Evolutionary conservation across 2,329 filamentous ascomycete genomes (phyloP).

Genomic region (Penicillium concentricum): DNA sequence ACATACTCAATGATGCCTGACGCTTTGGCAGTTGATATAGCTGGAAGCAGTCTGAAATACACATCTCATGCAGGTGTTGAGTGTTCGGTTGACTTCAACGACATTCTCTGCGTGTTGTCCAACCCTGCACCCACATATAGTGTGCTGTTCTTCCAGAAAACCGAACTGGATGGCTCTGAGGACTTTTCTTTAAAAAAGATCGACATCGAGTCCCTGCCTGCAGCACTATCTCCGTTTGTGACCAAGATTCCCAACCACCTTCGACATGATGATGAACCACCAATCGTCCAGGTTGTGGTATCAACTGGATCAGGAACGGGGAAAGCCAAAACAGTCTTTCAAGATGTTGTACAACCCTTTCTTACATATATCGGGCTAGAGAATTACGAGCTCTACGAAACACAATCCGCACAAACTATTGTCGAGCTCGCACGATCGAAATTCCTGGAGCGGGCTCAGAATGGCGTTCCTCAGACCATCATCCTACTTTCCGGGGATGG

Average conservation of each 20-base stretch:
- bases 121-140: slow-evolving; percentile 6
- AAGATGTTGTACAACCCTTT: slow-evolving; percentile 56
- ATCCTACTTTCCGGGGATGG: slow-evolving; percentile 86
- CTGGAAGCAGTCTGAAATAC: slow-evolving; percentile 20
- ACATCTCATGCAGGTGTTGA: slow-evolving; percentile 11
- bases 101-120: slow-evolving; percentile 29
- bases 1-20: not conserved
- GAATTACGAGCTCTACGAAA: slow-evolving; percentile 59
- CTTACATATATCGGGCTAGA: slow-evolving; percentile 49
- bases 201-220: slow-evolving; percentile 16
- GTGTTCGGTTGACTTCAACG: slow-evolving; percentile 15
- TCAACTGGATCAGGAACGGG: slow-evolving; percentile 66
- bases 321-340: slow-evolving; percentile 57
- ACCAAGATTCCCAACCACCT: slow-evolving; percentile 25
- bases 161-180: not conserved
- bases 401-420: slow-evolving; percentile 63
- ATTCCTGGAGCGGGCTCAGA: slow-evolving; percentile 52
- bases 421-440: slow-evolving; percentile 57
- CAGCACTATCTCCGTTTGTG: slow-evolving; percentile 15
- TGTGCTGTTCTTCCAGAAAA: slow-evolving; percentile 25
- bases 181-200: slow-evolving; percentile 16
- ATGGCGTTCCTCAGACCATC: slow-evolving; percentile 57
- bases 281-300: slow-evolving; percentile 59
- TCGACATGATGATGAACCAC: slow-evolving; percentile 7
- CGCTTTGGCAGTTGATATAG: slow-evolving; percentile 4